Evolutionary conservation across 2,329 filamentous ascomycete genomes (phyloP), one percentile per base, ranked within the genome.

Genomic region (Aspergillaceae sp.): DNA sequence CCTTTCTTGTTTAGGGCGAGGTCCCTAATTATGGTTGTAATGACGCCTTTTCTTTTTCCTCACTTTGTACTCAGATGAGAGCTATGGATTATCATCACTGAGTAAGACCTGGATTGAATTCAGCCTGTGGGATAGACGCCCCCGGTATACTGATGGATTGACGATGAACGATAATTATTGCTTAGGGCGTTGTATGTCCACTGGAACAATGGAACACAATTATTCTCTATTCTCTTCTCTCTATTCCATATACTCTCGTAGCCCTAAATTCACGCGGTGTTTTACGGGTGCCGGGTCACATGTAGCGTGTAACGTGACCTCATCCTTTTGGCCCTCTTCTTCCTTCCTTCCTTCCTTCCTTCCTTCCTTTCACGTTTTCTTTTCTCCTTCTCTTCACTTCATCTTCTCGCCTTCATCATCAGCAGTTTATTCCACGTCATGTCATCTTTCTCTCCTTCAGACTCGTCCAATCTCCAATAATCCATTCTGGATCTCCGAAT

Each of bases 1-100:
- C 7, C 30, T 36, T 43, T 32, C 35, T 32, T 49, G 43, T 53
- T 10, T 4, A 29, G 10, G 38, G 28, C 38, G 26, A 10, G 38
- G 28, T n/a, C 34, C 34, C 28, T 40, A 40, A 4, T 40, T 40
- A 28, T 40, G 4, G 26, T 40, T 30, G 28, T 41, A 11, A 41
- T 41, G 29, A 5, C 26, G 10, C 11, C 10, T 41, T 19, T 29
- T 28, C n/a, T 40, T 7, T 41, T 29, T 29, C 8, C 11, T 30
- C 10, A 4, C 29, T 19, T 41, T 41, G 10, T 19, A 4, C n/a
- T 41, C 10, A 11, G 4, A 26, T n/a, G 19, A 19, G 19, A 19
- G 1, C 19, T 19, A 37, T 7, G 35, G 19, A 37, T 37, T 37
- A n/a, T 37, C 5, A 32, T 32, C 30, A 9, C 30, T 32, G 30